Percentiles rank a stretch among this genome's conserved stretches.
Evolutionary conservation across 495 filamentous ascomycete species (phyloP).

Genomic region (Darksidea phi): DNA sequence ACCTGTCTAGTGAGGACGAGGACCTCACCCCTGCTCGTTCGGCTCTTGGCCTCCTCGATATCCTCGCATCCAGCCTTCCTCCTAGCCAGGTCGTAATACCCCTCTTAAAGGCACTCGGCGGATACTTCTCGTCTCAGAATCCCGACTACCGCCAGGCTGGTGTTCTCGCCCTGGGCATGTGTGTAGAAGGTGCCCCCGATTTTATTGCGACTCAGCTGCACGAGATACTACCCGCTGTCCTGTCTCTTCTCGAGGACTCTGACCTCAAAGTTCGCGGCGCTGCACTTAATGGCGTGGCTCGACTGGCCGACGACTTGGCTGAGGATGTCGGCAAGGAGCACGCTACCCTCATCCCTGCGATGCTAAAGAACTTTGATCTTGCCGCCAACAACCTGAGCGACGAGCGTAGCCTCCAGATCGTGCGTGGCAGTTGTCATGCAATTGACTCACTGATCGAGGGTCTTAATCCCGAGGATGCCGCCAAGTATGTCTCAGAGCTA

Average conservation of each 20-base stretch:
- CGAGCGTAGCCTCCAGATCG: constrained; percentile 74
- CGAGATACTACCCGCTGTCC: constrained; percentile 79
- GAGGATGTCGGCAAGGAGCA: constrained; percentile 85
- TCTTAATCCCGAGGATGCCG: constrained; percentile 77
- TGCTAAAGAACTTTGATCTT: constrained; percentile 84
- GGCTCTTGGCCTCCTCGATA: constrained; percentile 84
- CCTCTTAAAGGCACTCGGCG: constrained; percentile 76
- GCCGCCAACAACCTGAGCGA: constrained; percentile 55
- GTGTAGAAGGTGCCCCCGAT: constrained; percentile 93
- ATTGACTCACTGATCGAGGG: constrained; percentile 90
- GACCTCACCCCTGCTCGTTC: constrained; percentile 85
- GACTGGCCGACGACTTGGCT: constrained; percentile 87
- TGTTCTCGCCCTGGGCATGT: constrained; percentile 87
- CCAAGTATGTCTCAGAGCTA: constrained; percentile 75
- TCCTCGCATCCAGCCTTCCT: constrained; percentile 80
- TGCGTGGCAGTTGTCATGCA: constrained; percentile 85
- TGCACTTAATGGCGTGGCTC: constrained; percentile 78
- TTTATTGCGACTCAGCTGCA: constrained; percentile 89
- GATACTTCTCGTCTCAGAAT: constrained; percentile 70
- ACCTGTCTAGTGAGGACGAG: constrained; percentile 69
- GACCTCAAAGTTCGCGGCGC: constrained; percentile 81
- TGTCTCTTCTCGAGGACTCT: constrained; percentile 79
- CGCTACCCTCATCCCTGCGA: constrained; percentile 71
- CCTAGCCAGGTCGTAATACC: constrained; percentile 95
- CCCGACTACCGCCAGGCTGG: constrained; percentile 82